Base-by-base conservation (phyloP, 441 rosid genomes). In the Dalechampia spathulata region DNA sequence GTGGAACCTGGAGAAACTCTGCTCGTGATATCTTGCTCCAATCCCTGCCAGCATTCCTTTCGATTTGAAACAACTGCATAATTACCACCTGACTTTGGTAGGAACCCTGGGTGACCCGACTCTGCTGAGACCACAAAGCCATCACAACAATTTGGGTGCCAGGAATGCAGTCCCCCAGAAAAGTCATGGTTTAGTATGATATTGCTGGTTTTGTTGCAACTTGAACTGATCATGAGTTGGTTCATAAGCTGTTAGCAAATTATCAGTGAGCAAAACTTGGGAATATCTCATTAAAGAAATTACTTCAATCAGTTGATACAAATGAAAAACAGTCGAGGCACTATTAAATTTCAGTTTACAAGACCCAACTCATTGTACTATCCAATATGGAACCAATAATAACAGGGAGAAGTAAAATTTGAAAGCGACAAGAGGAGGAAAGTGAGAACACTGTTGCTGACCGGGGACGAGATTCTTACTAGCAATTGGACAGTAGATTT, bases 21-120 rank as follows among this genome's bases (percentile, higher is more conserved):
- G 48, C 64, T 44, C 1, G 99, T 86, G 63, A 89, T 86, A 65
- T 92, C 96, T 70, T 89, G 94, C 61, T 83, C 99, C 71, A 92
- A 74, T 1, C 96, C 97, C 69, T 92, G 96, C 99, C 99, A 92
- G 72, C 78, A 65, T 61, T 86, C 80, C 13, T 69, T 83, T 42
- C 99, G 78, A 40, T 85, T 76, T 23, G 87, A 81, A 45, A 89
- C 78, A 62, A 82, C 92, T n/a, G 73, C 99, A 59, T 80, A 83
- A 51, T 65, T 75, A 60, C 76, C 37, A 10, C 57, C 78, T 0
- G 66, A 37, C 49, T 64, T 65, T 23, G 67, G 49, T 40, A 63
- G 21, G n/a, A 66, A 53, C 61, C 64, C 4, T 30, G 34, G 65
- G 57, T 54, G 64, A 49, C 64, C 69, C 0, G 79, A 69, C 6